phyloP scores from a whole-genome alignment of 2,329 filamentous ascomycete species.

The Penicillium sp. region DNA sequence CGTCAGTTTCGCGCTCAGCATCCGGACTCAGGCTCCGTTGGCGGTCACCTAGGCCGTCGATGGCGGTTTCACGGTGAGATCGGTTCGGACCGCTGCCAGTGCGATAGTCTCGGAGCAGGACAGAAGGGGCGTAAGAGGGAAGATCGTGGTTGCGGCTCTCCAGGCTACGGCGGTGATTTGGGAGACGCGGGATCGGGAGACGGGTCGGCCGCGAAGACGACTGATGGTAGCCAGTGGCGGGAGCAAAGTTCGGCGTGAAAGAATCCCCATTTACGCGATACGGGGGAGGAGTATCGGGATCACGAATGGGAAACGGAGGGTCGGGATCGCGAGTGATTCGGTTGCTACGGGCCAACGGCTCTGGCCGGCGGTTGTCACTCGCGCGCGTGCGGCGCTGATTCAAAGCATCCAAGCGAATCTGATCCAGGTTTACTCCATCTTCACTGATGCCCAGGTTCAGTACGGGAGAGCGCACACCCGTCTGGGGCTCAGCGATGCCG shows the following conservation, averaged over 20 bases:
- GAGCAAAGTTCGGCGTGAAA: conserved; percentile 46
- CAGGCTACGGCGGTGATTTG: conserved; percentile 23
- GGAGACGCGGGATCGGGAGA: conserved; percentile 12
- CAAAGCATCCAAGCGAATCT: conserved; percentile 31
- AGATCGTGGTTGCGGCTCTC: conserved; percentile 23
- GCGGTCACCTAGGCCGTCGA: conserved; percentile 80
- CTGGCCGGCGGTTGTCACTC: conserved; percentile 2
- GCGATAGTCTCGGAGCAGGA: conserved; percentile 37
- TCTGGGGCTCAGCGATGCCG: conserved; percentile 22
- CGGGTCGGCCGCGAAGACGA: conserved; percentile 5
- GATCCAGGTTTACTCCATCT: conserved; percentile 31
- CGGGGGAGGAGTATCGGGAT: not conserved
- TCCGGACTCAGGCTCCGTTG: conserved; percentile 74
- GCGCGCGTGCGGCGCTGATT: conserved; percentile 6
- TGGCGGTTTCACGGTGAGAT: conserved; percentile 20
- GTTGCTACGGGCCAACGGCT: conserved; percentile 3
- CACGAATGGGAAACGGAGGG: not conserved
- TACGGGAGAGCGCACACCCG: conserved; percentile 27
- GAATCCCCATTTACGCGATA: conserved; percentile 2
- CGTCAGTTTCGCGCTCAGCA: conserved; percentile 51
- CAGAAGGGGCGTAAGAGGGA: conserved; percentile 24
- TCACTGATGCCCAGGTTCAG: conserved; percentile 27
- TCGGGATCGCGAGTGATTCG: conserved; percentile 30
- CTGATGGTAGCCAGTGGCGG: conserved; percentile 38
- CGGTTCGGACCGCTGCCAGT: conserved; percentile 26